Base-by-base conservation (phyloP, 345 rosid genomes). In the Dipteronia dyeriana region DNA sequence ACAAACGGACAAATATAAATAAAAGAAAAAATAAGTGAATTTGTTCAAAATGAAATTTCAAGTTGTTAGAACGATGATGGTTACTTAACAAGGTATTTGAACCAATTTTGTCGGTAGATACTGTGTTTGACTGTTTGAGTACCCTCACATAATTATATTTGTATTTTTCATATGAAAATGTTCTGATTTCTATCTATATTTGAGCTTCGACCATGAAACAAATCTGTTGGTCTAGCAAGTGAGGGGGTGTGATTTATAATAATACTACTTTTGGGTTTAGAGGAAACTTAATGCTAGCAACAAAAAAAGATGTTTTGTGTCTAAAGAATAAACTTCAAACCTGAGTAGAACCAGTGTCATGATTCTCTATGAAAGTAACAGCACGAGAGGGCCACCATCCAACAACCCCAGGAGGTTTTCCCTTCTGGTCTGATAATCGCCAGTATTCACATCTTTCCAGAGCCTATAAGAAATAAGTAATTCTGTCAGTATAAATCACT, bases 371-470 rank as follows among this genome's bases (percentile, higher is more conserved):
- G 76, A 95, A 95, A 75, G 97, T 95, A 74, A 95, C 94, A 80
- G 98, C 98, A 80, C 99, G 98, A 82, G 99, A 95, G 16, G 98
- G 99, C 99, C 99, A 95, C 99, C 98, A 95, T 75, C 99, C 99
- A 66, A 95, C 89, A 71, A 95, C 95, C 76, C 99, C 98, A 16
- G 98, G 96, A 82, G 98, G 98, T 83, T 90, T 93, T 79, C 97
- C 97, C 80, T 88, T 90, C 84, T 81, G 82, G 75, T 95, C 98
- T 38, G 98, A 90, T 84, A 95, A 85, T 84, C 98, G 88, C 99
- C 99, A 93, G 76, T 93, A 93, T 78, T 95, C 99, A 77, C 97
- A 87, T 82, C 85, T 91, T 77, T 88, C 91, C 83, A 95, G 86
- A 1, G 90, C 91, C 99, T 95, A 80, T 20, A 74, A 23, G 31